These are phyloP conservation scores for Apiospora sp. DNA, from an alignment of 2,329 filamentous ascomycete genomes.

Conservation along the genomic window DNA sequence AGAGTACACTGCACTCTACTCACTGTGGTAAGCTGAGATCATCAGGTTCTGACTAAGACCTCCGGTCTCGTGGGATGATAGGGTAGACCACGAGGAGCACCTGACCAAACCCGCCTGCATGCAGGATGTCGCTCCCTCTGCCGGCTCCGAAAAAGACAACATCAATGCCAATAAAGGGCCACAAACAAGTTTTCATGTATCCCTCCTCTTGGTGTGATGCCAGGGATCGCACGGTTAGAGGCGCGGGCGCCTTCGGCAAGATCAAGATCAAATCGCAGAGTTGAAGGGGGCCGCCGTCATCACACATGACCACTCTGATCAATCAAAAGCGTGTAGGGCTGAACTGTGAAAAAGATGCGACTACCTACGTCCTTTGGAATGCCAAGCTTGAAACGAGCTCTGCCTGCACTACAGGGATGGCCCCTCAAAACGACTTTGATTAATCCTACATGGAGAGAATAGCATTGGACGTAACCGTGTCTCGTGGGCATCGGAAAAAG, in stretches of 20 bases:
- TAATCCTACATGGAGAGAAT: background rate
- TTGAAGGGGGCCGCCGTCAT: conserved; percentile 19
- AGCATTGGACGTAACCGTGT: conserved; percentile 4
- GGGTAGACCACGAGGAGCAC: conserved; percentile 18
- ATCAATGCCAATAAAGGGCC: background rate
- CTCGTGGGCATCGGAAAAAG: conserved; percentile 1
- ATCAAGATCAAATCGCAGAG: conserved; percentile 21
- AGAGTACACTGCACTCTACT: background rate
- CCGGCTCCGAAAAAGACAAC: background rate
- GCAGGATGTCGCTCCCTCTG: conserved; percentile 11
- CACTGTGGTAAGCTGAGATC: conserved; percentile 15
- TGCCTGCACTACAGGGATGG: background rate
- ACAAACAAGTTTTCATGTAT: background rate
- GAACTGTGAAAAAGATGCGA: conserved; percentile 11
- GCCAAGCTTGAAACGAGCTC: conserved; percentile 19
- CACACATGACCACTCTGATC: conserved; percentile 18
- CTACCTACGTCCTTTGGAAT: background rate
- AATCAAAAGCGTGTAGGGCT: conserved; percentile 13
- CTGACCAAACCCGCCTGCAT: conserved; percentile 13
- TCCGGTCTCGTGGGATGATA: conserved; percentile 18
- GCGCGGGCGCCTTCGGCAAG: conserved; percentile 12
- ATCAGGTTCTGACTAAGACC: conserved; percentile 19
- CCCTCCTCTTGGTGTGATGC: background rate
- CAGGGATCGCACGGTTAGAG: conserved; percentile 9
- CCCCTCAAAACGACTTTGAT: conserved; percentile 5